Evolutionary conservation across 2,329 filamentous ascomycete species (phyloP).

Genomic region (Pseudogymnoascus sp.): DNA sequence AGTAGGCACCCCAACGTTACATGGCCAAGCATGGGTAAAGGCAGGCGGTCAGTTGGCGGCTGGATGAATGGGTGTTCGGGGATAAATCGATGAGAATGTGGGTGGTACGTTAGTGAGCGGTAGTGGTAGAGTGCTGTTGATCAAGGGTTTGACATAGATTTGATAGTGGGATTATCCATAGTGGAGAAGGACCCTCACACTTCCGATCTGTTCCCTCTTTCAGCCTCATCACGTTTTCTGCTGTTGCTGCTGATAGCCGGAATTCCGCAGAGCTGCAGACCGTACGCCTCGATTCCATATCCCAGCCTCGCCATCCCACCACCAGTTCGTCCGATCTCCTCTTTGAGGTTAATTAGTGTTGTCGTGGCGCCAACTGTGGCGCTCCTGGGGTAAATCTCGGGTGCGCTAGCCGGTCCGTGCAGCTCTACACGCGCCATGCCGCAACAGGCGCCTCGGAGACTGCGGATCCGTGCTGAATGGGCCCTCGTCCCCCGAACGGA

Average conservation of each 20-base stretch:
- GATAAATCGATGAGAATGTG: neutral
- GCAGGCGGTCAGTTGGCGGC: neutral
- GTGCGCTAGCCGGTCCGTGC: neutral
- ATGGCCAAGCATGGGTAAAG: neutral
- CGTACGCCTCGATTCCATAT: neutral
- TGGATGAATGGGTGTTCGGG: neutral
- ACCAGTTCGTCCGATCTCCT: neutral
- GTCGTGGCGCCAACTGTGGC: neutral
- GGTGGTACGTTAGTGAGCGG: neutral
- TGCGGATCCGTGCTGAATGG: constrained; percentile 7
- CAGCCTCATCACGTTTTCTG: no score
- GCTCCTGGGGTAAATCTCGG: neutral
- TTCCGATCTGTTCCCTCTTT: neutral
- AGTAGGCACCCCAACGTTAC: neutral
- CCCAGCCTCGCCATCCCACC: neutral
- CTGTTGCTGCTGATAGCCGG: neutral
- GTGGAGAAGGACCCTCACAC: neutral
- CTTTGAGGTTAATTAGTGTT: neutral
- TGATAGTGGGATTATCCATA: neutral
- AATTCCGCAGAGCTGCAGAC: neutral
- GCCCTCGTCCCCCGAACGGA: neutral
- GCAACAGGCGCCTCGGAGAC: constrained; percentile 5
- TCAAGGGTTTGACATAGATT: neutral
- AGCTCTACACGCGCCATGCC: neutral
- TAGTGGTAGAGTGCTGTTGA: neutral